Evolutionary conservation across 169 alveolate genomes (phyloP), one percentile per base, ranked within the genome.

Genomic region (Cryptosporidium bovis): DNA sequence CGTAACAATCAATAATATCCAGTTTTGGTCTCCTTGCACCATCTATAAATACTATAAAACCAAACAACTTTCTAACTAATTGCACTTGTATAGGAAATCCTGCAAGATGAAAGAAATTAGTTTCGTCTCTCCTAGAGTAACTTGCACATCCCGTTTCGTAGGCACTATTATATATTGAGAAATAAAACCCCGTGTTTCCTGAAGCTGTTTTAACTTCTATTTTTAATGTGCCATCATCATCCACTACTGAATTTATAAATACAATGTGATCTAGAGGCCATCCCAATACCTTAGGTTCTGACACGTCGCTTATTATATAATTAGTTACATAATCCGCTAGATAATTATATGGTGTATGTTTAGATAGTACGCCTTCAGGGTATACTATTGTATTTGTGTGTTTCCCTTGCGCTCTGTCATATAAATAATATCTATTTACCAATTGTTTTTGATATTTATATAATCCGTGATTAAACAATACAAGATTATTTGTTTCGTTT

Each of bases 191-290:
- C 13, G 34, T 40, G 7, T 60, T 40, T 20, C 64, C 87, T n/a
- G 87, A 77, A n/a, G 20, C 24, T 1, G 71, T 36, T 16, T 69
- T 34, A 18, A 69, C 83, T 55, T 20, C 67, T n/a, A 69, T 29
- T 69, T n/a, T 69, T 16, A 69, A 69, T n/a, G 56, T 12, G 3
- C 83, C 83, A 24, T 53, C 68, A 16, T 60, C 3, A 29, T 33
- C 29, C 31, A 69, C 66, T n/a, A 51, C 67, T 51, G 83, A 69
- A 2, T 50, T 15, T 7, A 77, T 40, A 34, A 77, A 77, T 20
- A 77, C 87, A 12, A 77, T 60, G 31, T 77, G 87, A 77, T 77
- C 40, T 15, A 29, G 6, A 48, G 87, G 87, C 87, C 87, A 77
- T 40, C 77, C 46, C 24, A 53, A 20, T 33, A 69, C 83, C 13